These are phyloP conservation scores for Mycena galericulata DNA, from an alignment of 768 basidiomycete species.

Conservation along the genomic window DNA sequence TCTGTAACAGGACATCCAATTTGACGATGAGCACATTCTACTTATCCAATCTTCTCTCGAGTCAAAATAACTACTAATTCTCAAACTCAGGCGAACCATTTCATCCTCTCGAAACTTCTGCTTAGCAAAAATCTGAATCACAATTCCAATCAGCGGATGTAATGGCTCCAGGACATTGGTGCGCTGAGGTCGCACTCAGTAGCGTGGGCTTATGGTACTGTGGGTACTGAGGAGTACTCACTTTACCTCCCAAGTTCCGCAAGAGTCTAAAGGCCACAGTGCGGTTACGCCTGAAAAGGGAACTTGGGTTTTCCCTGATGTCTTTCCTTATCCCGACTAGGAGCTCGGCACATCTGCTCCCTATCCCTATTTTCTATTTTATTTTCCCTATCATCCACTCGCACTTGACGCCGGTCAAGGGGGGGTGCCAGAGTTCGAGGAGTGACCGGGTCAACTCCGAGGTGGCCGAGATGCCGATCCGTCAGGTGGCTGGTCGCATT, in stretches of 20 bases:
- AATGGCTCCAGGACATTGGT: slow-evolving; percentile 16
- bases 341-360: slow-evolving; percentile 13
- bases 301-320: slow-evolving; percentile 19
- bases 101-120: not conserved
- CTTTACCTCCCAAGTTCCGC: slow-evolving; percentile 10
- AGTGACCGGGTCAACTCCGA: slow-evolving; percentile 17
- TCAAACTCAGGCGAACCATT: not conserved
- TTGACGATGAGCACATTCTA: not conserved
- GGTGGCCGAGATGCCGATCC: slow-evolving; percentile 11
- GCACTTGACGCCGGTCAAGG: slow-evolving; percentile 10
- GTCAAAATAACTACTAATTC: not conserved
- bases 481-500: not conserved
- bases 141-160: slow-evolving; percentile 9
- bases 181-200: slow-evolving; percentile 14
- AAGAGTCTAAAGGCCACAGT: slow-evolving; percentile 17
- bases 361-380: not conserved
- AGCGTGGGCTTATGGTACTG: slow-evolving; percentile 7
- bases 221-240: slow-evolving; percentile 4
- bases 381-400: not conserved
- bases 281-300: slow-evolving; percentile 14
- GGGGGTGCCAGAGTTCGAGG: slow-evolving; percentile 7
- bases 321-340: slow-evolving; percentile 5
- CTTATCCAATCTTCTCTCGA: not conserved
- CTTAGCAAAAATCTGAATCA: not conserved
- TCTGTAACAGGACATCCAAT: not conserved